Base-by-base conservation (phyloP, 805 yeast genomes). In the Hemisphaericaspora nanyangensis region DNA sequence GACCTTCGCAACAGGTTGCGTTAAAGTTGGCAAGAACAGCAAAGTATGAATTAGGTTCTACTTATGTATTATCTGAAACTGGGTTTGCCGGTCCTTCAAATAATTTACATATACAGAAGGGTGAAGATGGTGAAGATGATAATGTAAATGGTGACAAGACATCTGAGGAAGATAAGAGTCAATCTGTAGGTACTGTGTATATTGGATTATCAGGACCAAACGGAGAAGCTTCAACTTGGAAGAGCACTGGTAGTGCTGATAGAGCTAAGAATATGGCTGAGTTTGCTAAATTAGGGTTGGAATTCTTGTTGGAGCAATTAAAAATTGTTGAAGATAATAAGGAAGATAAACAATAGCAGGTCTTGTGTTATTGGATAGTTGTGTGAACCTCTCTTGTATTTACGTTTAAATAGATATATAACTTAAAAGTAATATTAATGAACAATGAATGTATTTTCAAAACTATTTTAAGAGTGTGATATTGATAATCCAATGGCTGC, bases 61-160 rank as follows among this genome's bases (percentile, higher is more conserved):
- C 90, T 0, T 87, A 80, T 60, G 88, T 86, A 4, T 67, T 87
- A 15, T 81, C 90, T 1, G 96, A 87, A 58, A 82, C 93, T 1
- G 96, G 95, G 1, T 82, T 84, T 68, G 95, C 96, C 0, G 95
- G 95, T 1, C 93, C 95, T 2, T 65, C 68, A 7, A 62, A 58
- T 31, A 71, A 66, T 44, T 56, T 60, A 55, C 79, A 57, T 51
- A 61, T 70, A 37, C 54, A 46, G 18, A 56, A 60, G 17, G 44
- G 41, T 3, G 47, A 29, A 5, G 42, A 31, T 10, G 60, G 52
- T 35, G 42, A n/a, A 17, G 48, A 46, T 22, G 51, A 45, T 30
- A 42, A 39, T 4, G 48, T 27, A 5, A 43, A 33, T 8, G 61
- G 52, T 35, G 43, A 16, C 17, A 11, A 29, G 16, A 29, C 27